phyloP scores from a whole-genome alignment of 176 grass and related monocot species.

The Oryza punctata region DNA sequence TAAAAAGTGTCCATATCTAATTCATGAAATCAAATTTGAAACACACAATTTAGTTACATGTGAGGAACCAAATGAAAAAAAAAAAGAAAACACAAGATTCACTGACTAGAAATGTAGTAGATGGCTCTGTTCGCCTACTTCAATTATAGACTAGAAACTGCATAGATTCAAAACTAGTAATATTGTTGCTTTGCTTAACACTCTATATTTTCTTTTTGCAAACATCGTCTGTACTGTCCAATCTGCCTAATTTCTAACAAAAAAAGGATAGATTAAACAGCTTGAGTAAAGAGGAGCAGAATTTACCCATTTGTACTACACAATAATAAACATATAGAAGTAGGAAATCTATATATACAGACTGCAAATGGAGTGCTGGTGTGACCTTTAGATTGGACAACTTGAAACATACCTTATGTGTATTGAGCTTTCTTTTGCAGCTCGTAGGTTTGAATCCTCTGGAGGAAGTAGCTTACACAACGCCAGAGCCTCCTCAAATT shows the following conservation, averaged over 20 bases:
- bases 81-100: constrained; percentile 13
- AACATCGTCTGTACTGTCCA: too few relatives aligned
- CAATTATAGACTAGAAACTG: neutral
- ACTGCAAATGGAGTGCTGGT: constrained; percentile 19
- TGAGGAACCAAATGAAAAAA: constrained; percentile 31
- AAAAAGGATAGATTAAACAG: neutral
- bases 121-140: neutral
- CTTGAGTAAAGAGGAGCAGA: neutral
- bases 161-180: neutral
- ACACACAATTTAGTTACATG: constrained; percentile 23
- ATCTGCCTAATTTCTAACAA: too few relatives aligned
- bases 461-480: constrained; percentile 97
- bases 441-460: constrained; percentile 93
- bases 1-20: constrained; percentile 94
- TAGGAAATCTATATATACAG: neutral
- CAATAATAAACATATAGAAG: constrained; percentile 8
- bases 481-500: constrained; percentile 96
- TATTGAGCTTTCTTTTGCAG: constrained; percentile 96
- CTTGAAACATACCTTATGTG: constrained; percentile 76
- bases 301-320: constrained; percentile 1
- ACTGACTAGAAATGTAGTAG: constrained; percentile 26
- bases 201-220: neutral
- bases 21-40: constrained; percentile 44
- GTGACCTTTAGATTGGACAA: neutral
- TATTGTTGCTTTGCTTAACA: neutral